These are phyloP conservation scores for Lipomyces anomalus DNA, from an alignment of 805 yeast genomes.

Conservation along the genomic window DNA sequence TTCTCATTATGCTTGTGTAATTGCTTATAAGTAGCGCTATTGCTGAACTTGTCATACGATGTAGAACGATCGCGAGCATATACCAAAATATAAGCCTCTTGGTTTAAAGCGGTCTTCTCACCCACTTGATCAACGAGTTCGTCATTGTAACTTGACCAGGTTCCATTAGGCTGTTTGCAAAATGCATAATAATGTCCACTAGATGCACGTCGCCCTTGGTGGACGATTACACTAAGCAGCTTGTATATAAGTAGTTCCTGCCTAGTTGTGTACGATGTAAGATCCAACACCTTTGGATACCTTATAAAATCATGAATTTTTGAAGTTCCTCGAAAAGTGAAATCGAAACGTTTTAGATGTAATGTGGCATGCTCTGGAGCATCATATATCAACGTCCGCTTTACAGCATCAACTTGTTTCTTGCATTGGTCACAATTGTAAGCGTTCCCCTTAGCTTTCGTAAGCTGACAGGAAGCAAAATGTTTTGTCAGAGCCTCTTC, in stretches of 20 bases:
- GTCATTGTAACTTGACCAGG: constrained; percentile 94
- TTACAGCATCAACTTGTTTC: constrained; percentile 67
- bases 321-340: constrained; percentile 60
- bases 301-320: constrained; percentile 83
- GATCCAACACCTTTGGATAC: constrained; percentile 71
- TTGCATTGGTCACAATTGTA: constrained; percentile 87
- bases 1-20: too few relatives aligned
- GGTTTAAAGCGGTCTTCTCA: constrained; percentile 68
- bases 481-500: constrained; percentile 73
- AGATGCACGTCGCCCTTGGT: constrained; percentile 87
- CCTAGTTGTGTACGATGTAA: constrained; percentile 46
- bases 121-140: constrained; percentile 72
- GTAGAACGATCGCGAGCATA: constrained; percentile 52
- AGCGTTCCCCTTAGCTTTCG: constrained; percentile 59
- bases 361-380: constrained; percentile 86
- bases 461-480: constrained; percentile 72
- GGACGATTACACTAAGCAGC: constrained; percentile 78
- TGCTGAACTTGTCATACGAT: too few relatives aligned
- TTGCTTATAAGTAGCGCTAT: too few relatives aligned
- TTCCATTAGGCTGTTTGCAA: constrained; percentile 84
- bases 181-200: constrained; percentile 92
- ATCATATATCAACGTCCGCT: constrained; percentile 63
- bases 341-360: constrained; percentile 87
- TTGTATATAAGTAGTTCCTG: constrained; percentile 47
- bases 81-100: constrained; percentile 85